A percentile compares a stretch with the other conserved stretches of the same genome.
These are phyloP conservation scores for Suillus brevipes DNA, from an alignment of 768 basidiomycete genomes.

Conservation along the genomic window DNA sequence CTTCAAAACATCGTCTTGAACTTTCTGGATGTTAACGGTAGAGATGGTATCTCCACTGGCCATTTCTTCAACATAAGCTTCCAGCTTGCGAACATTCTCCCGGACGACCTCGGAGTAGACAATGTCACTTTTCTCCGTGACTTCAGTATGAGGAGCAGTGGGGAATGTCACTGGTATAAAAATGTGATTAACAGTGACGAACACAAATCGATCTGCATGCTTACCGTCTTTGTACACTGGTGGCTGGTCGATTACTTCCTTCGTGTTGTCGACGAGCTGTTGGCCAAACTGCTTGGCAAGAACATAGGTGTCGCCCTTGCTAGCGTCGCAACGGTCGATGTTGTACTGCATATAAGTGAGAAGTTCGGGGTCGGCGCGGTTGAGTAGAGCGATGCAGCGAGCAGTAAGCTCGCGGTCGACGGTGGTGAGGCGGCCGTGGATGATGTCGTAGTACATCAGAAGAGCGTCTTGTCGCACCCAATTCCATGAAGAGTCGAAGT, in stretches of 20 bases:
- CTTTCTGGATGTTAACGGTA: slow-evolving; percentile 92
- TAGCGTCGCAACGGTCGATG: slow-evolving; percentile 80
- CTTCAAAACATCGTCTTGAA: slow-evolving; percentile 94
- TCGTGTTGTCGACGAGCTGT: slow-evolving; percentile 91
- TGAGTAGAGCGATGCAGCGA: slow-evolving; percentile 95
- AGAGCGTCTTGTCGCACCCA: slow-evolving; percentile 98
- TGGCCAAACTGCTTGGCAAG: slow-evolving; percentile 98
- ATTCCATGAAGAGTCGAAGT: slow-evolving; percentile 99
- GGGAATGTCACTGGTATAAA: slow-evolving; percentile 83
- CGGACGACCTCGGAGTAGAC: slow-evolving; percentile 94
- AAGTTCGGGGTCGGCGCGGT: slow-evolving; percentile 92
- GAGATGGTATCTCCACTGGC: slow-evolving; percentile 89
- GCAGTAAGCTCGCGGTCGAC: slow-evolving; percentile 97
- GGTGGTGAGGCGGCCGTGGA: slow-evolving; percentile 90
- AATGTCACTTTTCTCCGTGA: slow-evolving; percentile 92
- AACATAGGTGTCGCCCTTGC: slow-evolving; percentile 86
- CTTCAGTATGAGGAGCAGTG: slow-evolving; percentile 93
- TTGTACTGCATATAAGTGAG: slow-evolving; percentile 95
- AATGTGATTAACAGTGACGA: slow-evolving; percentile 8
- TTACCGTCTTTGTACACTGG: slow-evolving; percentile 94
- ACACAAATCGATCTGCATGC: slow-evolving; percentile 27
- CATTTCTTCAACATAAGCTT: slow-evolving; percentile 99
- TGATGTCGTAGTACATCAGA: slow-evolving; percentile 97
- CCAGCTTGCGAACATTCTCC: slow-evolving; percentile 94
- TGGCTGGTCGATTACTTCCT: slow-evolving; percentile 77